Base-by-base conservation (phyloP, 192 early-diverging fungal species). In the Rhizoclosmatium sp. region DNA sequence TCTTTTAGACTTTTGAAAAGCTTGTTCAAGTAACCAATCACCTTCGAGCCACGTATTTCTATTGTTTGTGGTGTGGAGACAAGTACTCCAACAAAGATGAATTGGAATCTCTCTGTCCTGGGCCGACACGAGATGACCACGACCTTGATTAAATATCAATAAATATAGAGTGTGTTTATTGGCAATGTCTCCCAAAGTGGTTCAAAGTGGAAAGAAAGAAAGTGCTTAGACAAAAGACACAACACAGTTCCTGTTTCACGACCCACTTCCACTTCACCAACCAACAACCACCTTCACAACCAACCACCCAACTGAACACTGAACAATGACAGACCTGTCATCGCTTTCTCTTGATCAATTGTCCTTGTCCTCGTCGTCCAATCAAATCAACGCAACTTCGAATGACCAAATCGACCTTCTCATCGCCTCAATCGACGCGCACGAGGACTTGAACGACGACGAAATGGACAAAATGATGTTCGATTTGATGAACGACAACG, bases 41-140 rank as follows among this genome's bases (percentile, higher is more conserved):
- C 66, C 79, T 93, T 39, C 87, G 92, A 10, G 49, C 47, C 9
- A 69, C 84, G 4, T 85, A 92, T 77, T 64, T 48, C 47, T 93
- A 93, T 71, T 93, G 92, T 74, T 82, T 92, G 44, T 93, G 92
- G 92, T 93, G 92, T 77, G 85, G 87, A 41, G 85, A 80, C 9
- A 79, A 82, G 47, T 93, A 89, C 49, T 66, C 81, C 47, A 78
- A 87, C 31, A 65, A 59, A 70, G 84, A 89, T 31, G 92, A 92
- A 80, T 58, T 93, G 31, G 61, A 64, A 9, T 64, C 79, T 16
- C 79, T 83, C n/a, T 93, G 92, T 77, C 92, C 92, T 5, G 92
- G 92, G 3, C 69, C 79, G 12, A 78, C 78, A 0, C 86, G 88
- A 75, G 91, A 92, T 9, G 88, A 91, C 49, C 92, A 93, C 61